These are phyloP conservation scores for Suhomyces bokatorum DNA, from an alignment of 1,139 yeast genomes.

Conservation along the genomic window DNA sequence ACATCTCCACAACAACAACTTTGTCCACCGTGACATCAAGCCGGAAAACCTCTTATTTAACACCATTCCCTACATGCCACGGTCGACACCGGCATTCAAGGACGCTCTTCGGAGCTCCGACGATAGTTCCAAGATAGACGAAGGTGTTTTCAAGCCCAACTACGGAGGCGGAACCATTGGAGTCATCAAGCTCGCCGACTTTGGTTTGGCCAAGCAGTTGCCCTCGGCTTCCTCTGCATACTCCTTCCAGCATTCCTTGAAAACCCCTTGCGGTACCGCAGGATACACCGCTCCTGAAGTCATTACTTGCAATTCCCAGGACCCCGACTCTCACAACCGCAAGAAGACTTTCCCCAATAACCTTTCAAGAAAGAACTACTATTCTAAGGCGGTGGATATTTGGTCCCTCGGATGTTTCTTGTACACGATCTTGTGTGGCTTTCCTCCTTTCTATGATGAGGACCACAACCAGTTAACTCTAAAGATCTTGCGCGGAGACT, in stretches of 20 bases:
- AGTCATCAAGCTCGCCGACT: conserved; percentile 82
- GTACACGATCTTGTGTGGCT: conserved; percentile 88
- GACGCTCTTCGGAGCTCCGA: conserved; percentile 63
- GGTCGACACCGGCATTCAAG: conserved; percentile 42
- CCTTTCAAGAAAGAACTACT: conserved; percentile 62
- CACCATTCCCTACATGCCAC: conserved; percentile 45
- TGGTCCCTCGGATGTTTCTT: conserved; percentile 96
- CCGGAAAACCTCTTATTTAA: conserved; percentile 87
- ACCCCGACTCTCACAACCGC: conserved; percentile 4
- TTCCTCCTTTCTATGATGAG: conserved; percentile 95
- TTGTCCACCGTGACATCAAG: conserved; percentile 93
- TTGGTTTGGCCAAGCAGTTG: conserved; percentile 86
- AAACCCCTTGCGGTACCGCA: conserved; percentile 89
- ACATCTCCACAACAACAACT: conserved; percentile 80
- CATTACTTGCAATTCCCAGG: conserved; percentile 46
- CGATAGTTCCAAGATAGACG: conserved; percentile 77
- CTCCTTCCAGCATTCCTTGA: conserved; percentile 44
- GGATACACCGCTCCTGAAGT: conserved; percentile 96
- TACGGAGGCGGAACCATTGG: conserved; percentile 93
- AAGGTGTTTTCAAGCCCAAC: conserved; percentile 75
- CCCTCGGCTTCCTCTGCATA: conserved; percentile 55
- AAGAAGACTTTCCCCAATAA: conserved; percentile 20
- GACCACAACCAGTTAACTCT: conserved; percentile 75
- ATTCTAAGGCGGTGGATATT: conserved; percentile 89
- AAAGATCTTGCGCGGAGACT: conserved; percentile 83